Percentiles rank a stretch among this genome's conserved stretches.
Evolutionary conservation across 306 rosid genomes (phyloP).

Genomic region (Hippophae tibetana): DNA sequence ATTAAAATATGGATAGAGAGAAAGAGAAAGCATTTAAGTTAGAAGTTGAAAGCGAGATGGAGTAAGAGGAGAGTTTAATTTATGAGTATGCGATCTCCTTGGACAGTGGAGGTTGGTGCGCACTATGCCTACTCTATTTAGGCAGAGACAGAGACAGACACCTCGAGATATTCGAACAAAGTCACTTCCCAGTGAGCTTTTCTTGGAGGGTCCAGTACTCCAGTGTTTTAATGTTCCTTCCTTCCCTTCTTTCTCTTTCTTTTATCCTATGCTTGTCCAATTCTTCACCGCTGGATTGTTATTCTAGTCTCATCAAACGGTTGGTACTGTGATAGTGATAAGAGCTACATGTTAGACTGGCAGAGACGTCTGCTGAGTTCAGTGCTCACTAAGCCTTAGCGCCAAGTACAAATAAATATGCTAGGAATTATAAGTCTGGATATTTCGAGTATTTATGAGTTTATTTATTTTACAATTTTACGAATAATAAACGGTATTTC

Average conservation of each 20-base stretch:
- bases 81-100: constrained; percentile 31
- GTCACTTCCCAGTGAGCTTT: constrained; percentile 50
- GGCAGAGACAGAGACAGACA: constrained; percentile 15
- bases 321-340: too few species aligned
- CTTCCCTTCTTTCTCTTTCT: background rate
- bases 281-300: too few species aligned
- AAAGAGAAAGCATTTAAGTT: constrained; percentile 6
- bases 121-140: constrained; percentile 20
- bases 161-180: constrained; percentile 41
- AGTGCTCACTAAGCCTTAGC: too few species aligned
- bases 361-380: too few species aligned
- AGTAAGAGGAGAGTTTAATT: background rate
- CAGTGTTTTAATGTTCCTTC: background rate
- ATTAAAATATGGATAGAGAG: constrained; percentile 2
- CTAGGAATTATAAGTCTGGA: too few species aligned
- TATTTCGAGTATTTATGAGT: too few species aligned
- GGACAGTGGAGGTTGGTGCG: constrained; percentile 50
- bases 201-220: constrained; percentile 35
- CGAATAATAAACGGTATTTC: too few species aligned
- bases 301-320: too few species aligned
- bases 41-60: constrained; percentile 6
- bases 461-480: too few species aligned
- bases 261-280: too few species aligned
- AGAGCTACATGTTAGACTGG: too few species aligned
- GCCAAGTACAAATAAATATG: too few species aligned